A percentile compares a stretch with the other conserved stretches of the same genome.
phyloP scores from a whole-genome alignment of 257 asterid genomes.

The Forsythia suspensa region DNA sequence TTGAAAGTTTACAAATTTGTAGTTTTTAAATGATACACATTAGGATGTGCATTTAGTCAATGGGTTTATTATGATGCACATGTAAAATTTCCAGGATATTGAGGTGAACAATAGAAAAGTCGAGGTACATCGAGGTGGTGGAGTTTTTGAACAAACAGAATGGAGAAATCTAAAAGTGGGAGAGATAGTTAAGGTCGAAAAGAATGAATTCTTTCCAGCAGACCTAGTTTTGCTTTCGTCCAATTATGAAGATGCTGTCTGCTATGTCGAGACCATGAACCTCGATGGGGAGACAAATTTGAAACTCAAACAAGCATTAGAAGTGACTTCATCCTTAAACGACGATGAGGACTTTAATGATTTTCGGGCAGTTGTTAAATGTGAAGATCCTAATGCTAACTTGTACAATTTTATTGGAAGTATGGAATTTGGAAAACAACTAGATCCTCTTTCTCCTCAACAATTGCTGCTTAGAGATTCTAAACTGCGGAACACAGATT shows the following conservation, averaged over 20 bases:
- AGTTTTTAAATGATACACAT: not conserved
- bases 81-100: slow-evolving; percentile 52
- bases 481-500: slow-evolving; percentile 75
- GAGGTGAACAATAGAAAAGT: slow-evolving; percentile 82
- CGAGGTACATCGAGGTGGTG: slow-evolving; percentile 66
- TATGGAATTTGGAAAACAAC: slow-evolving; percentile 58
- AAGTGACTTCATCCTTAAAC: slow-evolving; percentile 52
- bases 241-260: slow-evolving; percentile 72
- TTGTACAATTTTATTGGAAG: slow-evolving; percentile 75
- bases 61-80: slow-evolving; percentile 11
- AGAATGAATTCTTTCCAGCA: slow-evolving; percentile 89
- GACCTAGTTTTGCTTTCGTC: slow-evolving; percentile 84
- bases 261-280: slow-evolving; percentile 97
- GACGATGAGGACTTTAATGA: slow-evolving; percentile 48
- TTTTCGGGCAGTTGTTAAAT: slow-evolving; percentile 64
- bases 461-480: slow-evolving; percentile 83
- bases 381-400: slow-evolving; percentile 95
- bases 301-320: slow-evolving; percentile 81
- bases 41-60: not conserved
- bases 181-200: slow-evolving; percentile 78
- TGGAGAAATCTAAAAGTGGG: slow-evolving; percentile 88
- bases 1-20: not conserved
- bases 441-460: slow-evolving; percentile 72
- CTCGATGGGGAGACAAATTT: slow-evolving; percentile 93
- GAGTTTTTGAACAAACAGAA: slow-evolving; percentile 51